These are phyloP conservation scores for Cetraspora pellucida DNA, from an alignment of 192 early-diverging fungal genomes.

Conservation along the genomic window DNA sequence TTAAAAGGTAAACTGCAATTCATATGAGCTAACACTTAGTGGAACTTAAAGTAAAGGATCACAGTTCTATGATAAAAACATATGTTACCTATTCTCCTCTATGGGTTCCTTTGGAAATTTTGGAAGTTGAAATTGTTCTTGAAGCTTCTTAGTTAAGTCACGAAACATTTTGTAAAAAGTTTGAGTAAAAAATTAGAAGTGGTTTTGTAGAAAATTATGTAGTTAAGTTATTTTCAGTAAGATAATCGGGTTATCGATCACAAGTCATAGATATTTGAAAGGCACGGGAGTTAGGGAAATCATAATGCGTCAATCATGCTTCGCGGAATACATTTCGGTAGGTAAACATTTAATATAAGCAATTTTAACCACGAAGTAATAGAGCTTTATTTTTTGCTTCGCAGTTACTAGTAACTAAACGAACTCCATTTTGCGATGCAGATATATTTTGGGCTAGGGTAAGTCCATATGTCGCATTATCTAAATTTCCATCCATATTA, in stretches of 20 bases:
- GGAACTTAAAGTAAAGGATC: constrained; percentile 30
- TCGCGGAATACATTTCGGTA: constrained; percentile 21
- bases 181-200: constrained; percentile 23
- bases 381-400: constrained; percentile 28
- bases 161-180: constrained; percentile 22
- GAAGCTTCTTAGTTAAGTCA: constrained; percentile 24
- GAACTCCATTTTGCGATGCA: constrained; percentile 18
- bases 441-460: constrained; percentile 23
- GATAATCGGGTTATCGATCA: background rate
- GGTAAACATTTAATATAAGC: constrained; percentile 27
- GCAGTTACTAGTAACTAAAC: constrained; percentile 4
- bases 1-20: constrained; percentile 33
- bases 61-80: constrained; percentile 20
- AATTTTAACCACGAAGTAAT: constrained; percentile 27
- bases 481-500: constrained; percentile 20
- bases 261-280: constrained; percentile 29
- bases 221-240: background rate
- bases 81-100: constrained; percentile 18
- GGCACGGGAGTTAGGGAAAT: constrained; percentile 9
- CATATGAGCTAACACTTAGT: constrained; percentile 25
- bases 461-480: constrained; percentile 23
- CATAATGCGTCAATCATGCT: constrained; percentile 6
- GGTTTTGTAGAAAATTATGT: constrained; percentile 28
- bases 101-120: constrained; percentile 26
- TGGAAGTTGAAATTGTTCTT: constrained; percentile 25